phyloP scores from a whole-genome alignment of 139 green algal genomes.

The Coelastrella sp. region DNA sequence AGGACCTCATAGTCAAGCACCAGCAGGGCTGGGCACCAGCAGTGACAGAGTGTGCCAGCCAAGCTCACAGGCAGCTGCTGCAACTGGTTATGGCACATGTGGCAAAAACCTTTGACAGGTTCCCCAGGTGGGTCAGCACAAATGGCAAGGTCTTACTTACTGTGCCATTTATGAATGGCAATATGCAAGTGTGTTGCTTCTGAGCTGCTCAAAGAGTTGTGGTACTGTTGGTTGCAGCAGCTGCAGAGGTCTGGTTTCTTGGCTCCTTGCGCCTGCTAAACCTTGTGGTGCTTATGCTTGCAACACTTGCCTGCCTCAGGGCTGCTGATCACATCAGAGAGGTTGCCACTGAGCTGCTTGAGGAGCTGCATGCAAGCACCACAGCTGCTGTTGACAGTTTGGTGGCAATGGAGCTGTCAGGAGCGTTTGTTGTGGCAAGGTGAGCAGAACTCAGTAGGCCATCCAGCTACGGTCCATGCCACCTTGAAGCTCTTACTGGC shows the following conservation, averaged over 20 bases:
- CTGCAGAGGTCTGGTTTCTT: no score
- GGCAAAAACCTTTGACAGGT: constrained; percentile 9
- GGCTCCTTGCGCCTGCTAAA: not conserved
- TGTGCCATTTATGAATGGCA: no score
- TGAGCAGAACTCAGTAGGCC: not conserved
- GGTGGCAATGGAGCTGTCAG: constrained; percentile 41
- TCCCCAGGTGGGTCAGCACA: not conserved
- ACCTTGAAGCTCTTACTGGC: not conserved
- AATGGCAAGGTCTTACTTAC: no score
- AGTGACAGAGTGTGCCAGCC: not conserved
- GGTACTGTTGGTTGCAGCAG: no score
- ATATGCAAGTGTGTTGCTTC: no score
- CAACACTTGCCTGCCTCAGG: not conserved
- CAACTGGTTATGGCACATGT: constrained; percentile 41
- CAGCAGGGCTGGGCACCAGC: constrained; percentile 14
- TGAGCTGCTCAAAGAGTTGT: no score
- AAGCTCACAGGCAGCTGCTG: constrained; percentile 33
- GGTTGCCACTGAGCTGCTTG: constrained; percentile 35
- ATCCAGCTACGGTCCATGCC: not conserved
- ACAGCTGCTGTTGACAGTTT: constrained; percentile 28
- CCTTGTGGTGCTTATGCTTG: not conserved
- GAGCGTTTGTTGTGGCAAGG: constrained; percentile 19
- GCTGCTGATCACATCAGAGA: constrained; percentile 41
- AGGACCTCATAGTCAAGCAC: constrained; percentile 31
- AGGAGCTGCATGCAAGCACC: constrained; percentile 19